Evolutionary conservation across 352 stramenopile species (phyloP), one percentile per base, ranked within the genome.

Genomic region (Pythium scleroteichum): DNA sequence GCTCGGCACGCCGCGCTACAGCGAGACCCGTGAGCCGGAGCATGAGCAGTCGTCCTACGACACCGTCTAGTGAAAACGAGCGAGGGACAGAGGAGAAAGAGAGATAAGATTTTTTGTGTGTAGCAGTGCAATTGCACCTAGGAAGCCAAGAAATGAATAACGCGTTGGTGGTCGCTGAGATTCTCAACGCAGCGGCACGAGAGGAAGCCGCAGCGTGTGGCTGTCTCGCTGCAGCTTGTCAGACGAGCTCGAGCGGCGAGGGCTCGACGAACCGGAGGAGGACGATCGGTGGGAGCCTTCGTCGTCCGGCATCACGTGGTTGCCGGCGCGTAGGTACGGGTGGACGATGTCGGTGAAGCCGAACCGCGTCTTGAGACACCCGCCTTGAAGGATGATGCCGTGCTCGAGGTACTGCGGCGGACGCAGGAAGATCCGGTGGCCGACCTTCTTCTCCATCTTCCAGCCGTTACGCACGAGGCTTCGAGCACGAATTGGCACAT

Each of bases 1-100:
- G 41, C 66, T 87, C 35, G 73, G 69, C 45, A 72, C 71, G 57
- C 68, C 41, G 27, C 24, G 61, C 46, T 50, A 39, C 27, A 45
- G 53, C 13, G 29, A 69, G 7, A 33, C 53, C 3, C 26, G 59
- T 41, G 6, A 63, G 4, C 51, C 45, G 19, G 14, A 52, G n/a
- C 13, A 29, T 12, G 47, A 52, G 22, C 20, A 53, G 17, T 24
- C 19, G 12, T 61, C 42, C 22, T 63, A 70, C 38, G 50, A 70
- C n/a, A 7, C 54, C 0, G 55, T 70, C 9, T 64, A 38, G 20
- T 41, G 35, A 17, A 17, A 17, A 14, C 33, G 33, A 39, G 33
- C 17, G 4, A 20, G 38, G 38, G 38, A 35, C 5, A 24, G 47
- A 45, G 44, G 41, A 22, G 44, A 6, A 32, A 44, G 41, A 24